A percentile compares a stretch with the other conserved stretches of the same genome.
Evolutionary conservation across 2,329 filamentous ascomycete genomes (phyloP).

Genomic region (Colletotrichum spinosum): DNA sequence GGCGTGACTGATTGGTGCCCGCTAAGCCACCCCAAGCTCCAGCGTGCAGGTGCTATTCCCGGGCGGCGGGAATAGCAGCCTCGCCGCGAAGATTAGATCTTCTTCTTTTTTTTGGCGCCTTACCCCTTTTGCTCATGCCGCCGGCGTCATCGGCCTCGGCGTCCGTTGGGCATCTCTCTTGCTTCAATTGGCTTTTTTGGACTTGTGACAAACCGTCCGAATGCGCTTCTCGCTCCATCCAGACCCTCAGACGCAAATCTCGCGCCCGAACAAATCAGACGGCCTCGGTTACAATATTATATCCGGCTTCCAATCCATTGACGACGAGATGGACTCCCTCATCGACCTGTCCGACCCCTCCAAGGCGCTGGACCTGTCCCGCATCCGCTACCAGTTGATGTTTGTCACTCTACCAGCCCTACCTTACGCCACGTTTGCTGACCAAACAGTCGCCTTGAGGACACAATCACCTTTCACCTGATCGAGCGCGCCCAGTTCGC

Average conservation of each 20-base stretch:
- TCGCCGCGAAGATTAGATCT: slow-evolving; percentile 18
- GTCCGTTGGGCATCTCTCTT: not conserved
- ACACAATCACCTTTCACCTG: slow-evolving; percentile 96
- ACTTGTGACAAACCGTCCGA: not conserved
- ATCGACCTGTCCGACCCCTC: slow-evolving; percentile 88
- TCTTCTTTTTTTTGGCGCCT: slow-evolving; percentile 5
- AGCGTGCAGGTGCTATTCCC: slow-evolving; percentile 27
- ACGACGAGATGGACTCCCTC: slow-evolving; percentile 80
- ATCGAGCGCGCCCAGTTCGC: slow-evolving; percentile 99
- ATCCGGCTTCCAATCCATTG: slow-evolving; percentile 31
- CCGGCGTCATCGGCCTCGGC: slow-evolving; percentile 34
- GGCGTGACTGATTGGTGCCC: slow-evolving; percentile 33
- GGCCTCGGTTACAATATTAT: slow-evolving; percentile 2
- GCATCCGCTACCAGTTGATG: slow-evolving; percentile 96
- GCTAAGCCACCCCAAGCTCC: slow-evolving; percentile 8
- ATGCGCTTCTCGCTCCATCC: slow-evolving; percentile 29
- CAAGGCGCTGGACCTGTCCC: slow-evolving; percentile 87
- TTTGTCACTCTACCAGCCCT: slow-evolving; percentile 54
- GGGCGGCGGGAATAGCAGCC: slow-evolving; percentile 25
- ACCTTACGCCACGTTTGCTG: too few relatives aligned
- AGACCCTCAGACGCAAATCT: slow-evolving; percentile 13
- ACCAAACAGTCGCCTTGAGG: slow-evolving; percentile 83
- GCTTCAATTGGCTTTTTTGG: not conserved
- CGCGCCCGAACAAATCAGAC: slow-evolving; percentile 17
- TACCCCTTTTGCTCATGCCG: slow-evolving; percentile 22